Conservation (phyloP, 805 yeast species). For the Starmerella cellae region DNA sequence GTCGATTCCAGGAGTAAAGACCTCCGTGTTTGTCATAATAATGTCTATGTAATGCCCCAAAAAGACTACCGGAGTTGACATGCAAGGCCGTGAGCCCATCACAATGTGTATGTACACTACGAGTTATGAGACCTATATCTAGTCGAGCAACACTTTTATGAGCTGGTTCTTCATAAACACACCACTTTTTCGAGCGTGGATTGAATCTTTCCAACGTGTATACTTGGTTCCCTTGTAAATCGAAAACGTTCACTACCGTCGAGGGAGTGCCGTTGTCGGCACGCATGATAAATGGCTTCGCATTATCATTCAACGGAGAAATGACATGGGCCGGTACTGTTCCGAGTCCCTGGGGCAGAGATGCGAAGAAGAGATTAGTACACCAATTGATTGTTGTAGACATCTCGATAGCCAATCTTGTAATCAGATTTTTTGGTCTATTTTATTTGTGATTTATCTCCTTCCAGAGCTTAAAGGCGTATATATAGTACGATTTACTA, state of each 20-base stretch:
- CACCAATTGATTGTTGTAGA: neutral
- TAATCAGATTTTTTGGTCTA: too few species aligned
- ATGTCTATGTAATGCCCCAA: constrained; percentile 26
- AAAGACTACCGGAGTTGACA: constrained; percentile 29
- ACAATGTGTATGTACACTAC: constrained; percentile 35
- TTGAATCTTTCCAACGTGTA: constrained; percentile 43
- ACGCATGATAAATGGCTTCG: constrained; percentile 36
- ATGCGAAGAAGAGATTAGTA: constrained; percentile 1
- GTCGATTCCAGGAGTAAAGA: constrained; percentile 43
- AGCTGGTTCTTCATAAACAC: constrained; percentile 34
- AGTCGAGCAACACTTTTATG: constrained; percentile 40
- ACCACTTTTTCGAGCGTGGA: constrained; percentile 39
- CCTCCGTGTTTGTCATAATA: constrained; percentile 43
- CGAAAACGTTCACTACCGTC: constrained; percentile 39
- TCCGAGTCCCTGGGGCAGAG: constrained; percentile 7
- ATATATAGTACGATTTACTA: too few species aligned
- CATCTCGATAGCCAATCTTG: too few species aligned
- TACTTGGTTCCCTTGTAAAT: constrained; percentile 33
- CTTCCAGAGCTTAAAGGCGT: too few species aligned
- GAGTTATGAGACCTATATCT: constrained; percentile 36
- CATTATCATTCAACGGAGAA: neutral
- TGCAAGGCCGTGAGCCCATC: constrained; percentile 31
- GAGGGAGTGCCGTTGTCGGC: constrained; percentile 37
- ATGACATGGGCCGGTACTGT: constrained; percentile 1
- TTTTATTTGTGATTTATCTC: too few species aligned